phyloP scores from a whole-genome alignment of 2,329 filamentous ascomycete genomes.

The Monilinia vaccinii-corymbosi region DNA sequence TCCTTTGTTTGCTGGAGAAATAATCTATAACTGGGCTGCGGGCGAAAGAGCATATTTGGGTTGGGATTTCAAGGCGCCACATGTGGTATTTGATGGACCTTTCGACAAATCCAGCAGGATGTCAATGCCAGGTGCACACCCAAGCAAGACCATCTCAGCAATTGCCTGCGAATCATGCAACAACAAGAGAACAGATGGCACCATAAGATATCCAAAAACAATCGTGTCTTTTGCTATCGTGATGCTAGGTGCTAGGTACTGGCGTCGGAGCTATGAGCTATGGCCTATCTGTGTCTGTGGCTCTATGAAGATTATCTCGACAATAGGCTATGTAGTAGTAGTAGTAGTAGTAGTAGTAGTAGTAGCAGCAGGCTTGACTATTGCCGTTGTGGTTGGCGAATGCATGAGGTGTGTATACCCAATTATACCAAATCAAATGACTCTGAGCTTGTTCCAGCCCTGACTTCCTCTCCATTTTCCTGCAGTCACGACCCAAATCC shows the following conservation, averaged over 20 bases:
- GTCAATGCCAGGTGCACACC: conserved; percentile 5
- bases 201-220: conserved; percentile 31
- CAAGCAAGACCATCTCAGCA: conserved; percentile 6
- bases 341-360: conserved; percentile 12
- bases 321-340: conserved; percentile 49
- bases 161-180: conserved; percentile 18
- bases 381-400: conserved; percentile 29
- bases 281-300: conserved; percentile 39
- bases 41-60: conserved; percentile 1
- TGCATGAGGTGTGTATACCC: conserved; percentile 20
- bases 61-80: neutral
- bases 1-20: neutral
- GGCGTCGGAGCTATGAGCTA: conserved; percentile 44
- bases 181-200: conserved; percentile 28
- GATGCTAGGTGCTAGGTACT: conserved; percentile 70
- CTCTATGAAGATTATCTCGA: conserved; percentile 63
- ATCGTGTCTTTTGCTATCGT: conserved; percentile 61
- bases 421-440: conserved; percentile 8
- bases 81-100: conserved; percentile 2
- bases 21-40: conserved; percentile 5
- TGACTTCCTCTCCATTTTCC: conserved; percentile 11
- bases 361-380: conserved; percentile 28
- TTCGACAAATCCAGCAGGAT: neutral
- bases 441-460: conserved; percentile 4
- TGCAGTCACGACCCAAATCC: neutral